phyloP scores from a whole-genome alignment of 78 protist genomes.

The Polysphondylium violaceum region DNA sequence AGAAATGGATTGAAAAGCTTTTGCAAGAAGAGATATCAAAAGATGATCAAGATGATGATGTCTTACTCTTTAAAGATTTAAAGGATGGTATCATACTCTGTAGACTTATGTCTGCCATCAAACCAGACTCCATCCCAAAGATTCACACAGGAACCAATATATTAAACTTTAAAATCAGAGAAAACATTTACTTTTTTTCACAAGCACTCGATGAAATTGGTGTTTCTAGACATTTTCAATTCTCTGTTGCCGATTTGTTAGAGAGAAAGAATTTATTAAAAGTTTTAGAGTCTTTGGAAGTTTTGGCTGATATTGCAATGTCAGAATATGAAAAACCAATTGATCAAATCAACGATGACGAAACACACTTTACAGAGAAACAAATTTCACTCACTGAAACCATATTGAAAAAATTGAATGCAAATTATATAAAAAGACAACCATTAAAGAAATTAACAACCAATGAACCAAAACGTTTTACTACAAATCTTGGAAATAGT shows the following conservation, averaged over 20 bases:
- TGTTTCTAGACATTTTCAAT: conserved; percentile 34
- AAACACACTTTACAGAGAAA: conserved; percentile 47
- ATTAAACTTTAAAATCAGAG: conserved; percentile 51
- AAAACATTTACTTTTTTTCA: conserved; percentile 41
- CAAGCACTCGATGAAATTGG: conserved; percentile 63
- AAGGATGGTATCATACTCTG: conserved; percentile 56
- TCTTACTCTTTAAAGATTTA: conserved; percentile 2
- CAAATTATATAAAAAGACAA: conserved; percentile 38
- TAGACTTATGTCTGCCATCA: conserved; percentile 31
- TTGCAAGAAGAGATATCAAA: background rate
- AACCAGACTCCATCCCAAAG: conserved; percentile 55
- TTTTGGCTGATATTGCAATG: conserved; percentile 42
- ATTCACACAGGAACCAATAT: conserved; percentile 40
- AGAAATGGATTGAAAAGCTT: conserved; percentile 56
- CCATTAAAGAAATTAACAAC: conserved; percentile 25
- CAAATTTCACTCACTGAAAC: conserved; percentile 34
- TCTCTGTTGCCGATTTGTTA: conserved; percentile 26
- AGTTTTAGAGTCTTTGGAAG: conserved; percentile 69
- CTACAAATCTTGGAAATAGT: background rate
- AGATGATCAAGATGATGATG: background rate
- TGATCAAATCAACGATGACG: conserved; percentile 26
- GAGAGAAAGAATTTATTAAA: conserved; percentile 43
- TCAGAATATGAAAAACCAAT: conserved; percentile 49
- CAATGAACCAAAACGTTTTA: conserved; percentile 35
- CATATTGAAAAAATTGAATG: conserved; percentile 17